Base-by-base conservation (phyloP, 805 yeast genomes). In the Pichia paraexigua region DNA sequence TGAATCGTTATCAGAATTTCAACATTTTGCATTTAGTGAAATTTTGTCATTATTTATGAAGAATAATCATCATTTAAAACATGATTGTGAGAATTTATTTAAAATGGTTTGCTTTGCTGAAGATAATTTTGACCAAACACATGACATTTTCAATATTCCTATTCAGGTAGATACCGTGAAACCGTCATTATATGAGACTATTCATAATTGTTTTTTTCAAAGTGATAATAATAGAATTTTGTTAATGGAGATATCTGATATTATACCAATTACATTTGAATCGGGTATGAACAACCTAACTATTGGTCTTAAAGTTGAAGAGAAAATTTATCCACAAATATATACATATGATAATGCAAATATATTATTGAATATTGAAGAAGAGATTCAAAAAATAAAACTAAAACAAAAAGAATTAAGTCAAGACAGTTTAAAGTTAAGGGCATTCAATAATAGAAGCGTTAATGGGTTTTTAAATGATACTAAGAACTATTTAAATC, bases 261-360 rank as follows among this genome's bases (percentile, higher is more conserved):
- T 71, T 4, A 44, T 73, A n/a, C 60, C 72, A 0, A 53, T 73
- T 18, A 50, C 66, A 9, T 59, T 71, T 43, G 67, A 65, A 18
- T 54, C 62, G 2, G 61, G 61, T 20, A 67, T 66, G 3, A 65
- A 63, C 13, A 56, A 55, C 4, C 52, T 61, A n/a, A 58, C 63
- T 12, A 57, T 58, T 1, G 70, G 69, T 0, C 57, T 71, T 42
- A 56, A 59, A 12, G 28, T 72, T 17, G 57, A 60, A 2, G 67
- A 66, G 22, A 48, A 49, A 20, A 65, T 72, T 44, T 72, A 71
- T 49, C 76, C 77, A 0, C 75, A 73, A 49, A 59, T 73, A 2
- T 73, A 67, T 53, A 60, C 72, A 0, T 48, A 58, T 15, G 66
- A 67, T 18, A 63, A 63, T 45, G 53, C 60, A 18, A 47, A 57